Percentiles rank a stretch among this genome's conserved stretches.
Evolutionary conservation across 345 rosid species (phyloP).

Genomic region (Citrus inodora): DNA sequence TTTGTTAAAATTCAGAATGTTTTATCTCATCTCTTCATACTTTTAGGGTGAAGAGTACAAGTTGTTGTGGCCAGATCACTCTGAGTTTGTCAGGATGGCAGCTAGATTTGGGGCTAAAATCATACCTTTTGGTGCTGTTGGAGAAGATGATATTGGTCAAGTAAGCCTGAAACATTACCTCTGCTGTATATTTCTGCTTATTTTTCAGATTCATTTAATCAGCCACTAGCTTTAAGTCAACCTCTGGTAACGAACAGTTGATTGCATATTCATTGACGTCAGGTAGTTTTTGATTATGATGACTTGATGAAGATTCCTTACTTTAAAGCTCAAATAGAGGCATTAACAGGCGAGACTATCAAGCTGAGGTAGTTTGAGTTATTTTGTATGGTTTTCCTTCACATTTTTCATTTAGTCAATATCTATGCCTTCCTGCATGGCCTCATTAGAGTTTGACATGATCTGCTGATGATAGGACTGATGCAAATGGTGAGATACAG

Average conservation of each 20-base stretch:
- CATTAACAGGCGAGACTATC: neutral
- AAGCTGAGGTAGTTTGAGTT: slow-evolving; percentile 15
- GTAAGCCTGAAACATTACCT: slow-evolving; percentile 36
- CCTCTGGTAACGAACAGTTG: neutral
- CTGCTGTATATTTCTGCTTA: neutral
- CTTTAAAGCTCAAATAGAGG: slow-evolving; percentile 11
- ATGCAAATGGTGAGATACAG: slow-evolving; percentile 18
- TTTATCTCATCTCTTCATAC: neutral
- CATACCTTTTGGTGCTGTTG: slow-evolving; percentile 68
- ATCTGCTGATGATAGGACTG: slow-evolving; percentile 14
- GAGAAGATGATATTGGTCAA: slow-evolving; percentile 70
- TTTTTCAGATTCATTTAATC: neutral
- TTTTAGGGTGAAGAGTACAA: slow-evolving; percentile 74
- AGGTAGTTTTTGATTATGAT: slow-evolving; percentile 36
- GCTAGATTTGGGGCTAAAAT: slow-evolving; percentile 79
- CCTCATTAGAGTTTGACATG: neutral
- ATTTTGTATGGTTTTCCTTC: neutral
- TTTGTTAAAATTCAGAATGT: neutral
- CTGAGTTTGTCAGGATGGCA: slow-evolving; percentile 82
- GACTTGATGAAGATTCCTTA: slow-evolving; percentile 31
- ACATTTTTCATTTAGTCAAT: neutral
- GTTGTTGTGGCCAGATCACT: slow-evolving; percentile 72
- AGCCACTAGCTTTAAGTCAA: neutral
- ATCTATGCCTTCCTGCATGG: neutral
- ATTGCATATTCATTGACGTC: slow-evolving; percentile 8